Percentiles rank a stretch among this genome's conserved stretches.
These are phyloP conservation scores for Jacaranda mimosifolia DNA, from an alignment of 257 asterid genomes.

Conservation along the genomic window DNA sequence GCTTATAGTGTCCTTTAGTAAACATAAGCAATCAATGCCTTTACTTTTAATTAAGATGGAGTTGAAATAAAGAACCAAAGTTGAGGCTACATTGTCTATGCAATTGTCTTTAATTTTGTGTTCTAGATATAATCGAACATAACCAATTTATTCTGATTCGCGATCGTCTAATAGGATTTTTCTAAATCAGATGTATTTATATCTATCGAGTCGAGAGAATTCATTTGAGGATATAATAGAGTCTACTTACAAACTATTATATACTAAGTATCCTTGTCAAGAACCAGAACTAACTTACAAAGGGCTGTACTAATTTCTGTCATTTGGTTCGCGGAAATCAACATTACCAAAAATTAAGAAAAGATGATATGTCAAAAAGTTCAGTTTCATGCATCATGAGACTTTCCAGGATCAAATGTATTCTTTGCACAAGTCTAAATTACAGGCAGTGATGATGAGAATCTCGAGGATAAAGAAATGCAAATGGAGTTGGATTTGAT, in stretches of 20 bases:
- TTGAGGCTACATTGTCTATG: background rate
- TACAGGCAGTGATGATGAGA: constrained; percentile 39
- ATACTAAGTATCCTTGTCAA: background rate
- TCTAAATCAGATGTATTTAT: no score
- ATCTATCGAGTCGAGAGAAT: no score
- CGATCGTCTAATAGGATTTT: no score
- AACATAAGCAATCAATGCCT: background rate
- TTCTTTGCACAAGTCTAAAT: constrained; percentile 2
- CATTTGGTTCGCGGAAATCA: constrained; percentile 28
- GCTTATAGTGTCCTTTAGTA: background rate
- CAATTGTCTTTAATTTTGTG: no score
- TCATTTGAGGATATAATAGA: no score
- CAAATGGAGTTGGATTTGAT: constrained; percentile 44
- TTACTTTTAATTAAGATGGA: background rate
- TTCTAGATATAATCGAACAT: no score
- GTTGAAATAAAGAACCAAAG: background rate
- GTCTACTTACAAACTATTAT: no score
- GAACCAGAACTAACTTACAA: background rate
- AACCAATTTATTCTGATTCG: no score
- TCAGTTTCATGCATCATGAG: background rate
- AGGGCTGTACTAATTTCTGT: constrained; percentile 1
- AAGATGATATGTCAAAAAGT: background rate
- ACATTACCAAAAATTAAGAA: background rate
- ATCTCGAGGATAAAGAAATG: constrained; percentile 17
- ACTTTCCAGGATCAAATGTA: background rate